Conservation (phyloP, 805 yeast genomes). For the Kuraishia molischiana region DNA sequence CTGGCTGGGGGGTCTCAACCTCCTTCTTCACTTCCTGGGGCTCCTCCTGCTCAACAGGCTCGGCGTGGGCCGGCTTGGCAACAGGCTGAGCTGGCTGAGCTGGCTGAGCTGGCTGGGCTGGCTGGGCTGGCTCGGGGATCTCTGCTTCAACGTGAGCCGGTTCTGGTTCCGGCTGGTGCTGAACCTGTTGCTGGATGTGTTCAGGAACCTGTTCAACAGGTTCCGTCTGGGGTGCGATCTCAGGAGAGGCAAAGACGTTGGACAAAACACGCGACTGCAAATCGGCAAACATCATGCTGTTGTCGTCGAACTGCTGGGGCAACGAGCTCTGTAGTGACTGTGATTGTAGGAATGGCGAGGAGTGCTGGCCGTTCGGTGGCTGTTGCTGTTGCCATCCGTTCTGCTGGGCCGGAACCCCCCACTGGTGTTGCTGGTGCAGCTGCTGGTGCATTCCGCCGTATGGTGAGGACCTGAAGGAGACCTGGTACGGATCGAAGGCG, state of each 20-base stretch:
- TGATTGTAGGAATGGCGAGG: slow-evolving; percentile 1
- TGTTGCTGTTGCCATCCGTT: slow-evolving; percentile 1
- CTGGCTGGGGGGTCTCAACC: neutral
- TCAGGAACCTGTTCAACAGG: neutral
- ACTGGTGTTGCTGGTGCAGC: slow-evolving; percentile 1
- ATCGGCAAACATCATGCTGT: slow-evolving; percentile 27
- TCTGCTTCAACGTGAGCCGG: neutral
- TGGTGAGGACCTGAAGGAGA: slow-evolving; percentile 2
- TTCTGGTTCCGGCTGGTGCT: neutral
- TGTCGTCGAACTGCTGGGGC: slow-evolving; percentile 6
- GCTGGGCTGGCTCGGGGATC: slow-evolving; percentile 3
- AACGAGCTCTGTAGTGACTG: slow-evolving; percentile 9
- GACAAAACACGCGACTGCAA: slow-evolving; percentile 30
- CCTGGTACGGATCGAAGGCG: slow-evolving; percentile 5
- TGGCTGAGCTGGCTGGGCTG: neutral
- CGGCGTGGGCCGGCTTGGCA: slow-evolving; percentile 4
- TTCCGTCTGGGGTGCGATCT: neutral
- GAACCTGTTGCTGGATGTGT: neutral
- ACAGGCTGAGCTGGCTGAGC: neutral
- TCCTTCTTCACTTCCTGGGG: neutral
- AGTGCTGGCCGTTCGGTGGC: slow-evolving; percentile 1
- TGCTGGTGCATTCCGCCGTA: slow-evolving; percentile 5
- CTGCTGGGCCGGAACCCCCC: neutral
- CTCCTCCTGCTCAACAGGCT: neutral
- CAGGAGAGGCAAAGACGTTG: slow-evolving; percentile 18